A percentile compares a stretch with the other conserved stretches of the same genome.
Conservation (phyloP, 148 eudicot species). For the Rhododendron molle region DNA sequence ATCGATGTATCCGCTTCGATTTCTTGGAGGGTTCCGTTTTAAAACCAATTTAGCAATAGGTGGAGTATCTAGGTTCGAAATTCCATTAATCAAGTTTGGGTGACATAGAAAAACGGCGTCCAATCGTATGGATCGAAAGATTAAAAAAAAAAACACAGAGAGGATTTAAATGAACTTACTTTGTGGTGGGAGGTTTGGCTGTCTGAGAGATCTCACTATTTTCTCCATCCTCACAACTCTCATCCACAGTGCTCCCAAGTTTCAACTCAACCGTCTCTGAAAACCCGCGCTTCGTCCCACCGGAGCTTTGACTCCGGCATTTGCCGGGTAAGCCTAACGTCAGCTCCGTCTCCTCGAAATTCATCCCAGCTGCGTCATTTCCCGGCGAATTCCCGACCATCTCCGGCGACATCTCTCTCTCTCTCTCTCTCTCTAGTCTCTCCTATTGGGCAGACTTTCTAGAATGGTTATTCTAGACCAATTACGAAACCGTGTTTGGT, state of each 20-base stretch:
- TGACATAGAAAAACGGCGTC: no score
- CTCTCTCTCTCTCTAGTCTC: not conserved
- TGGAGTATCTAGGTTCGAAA: no score
- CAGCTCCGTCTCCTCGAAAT: slow-evolving; percentile 29
- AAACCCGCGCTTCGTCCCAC: slow-evolving; percentile 16
- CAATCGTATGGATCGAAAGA: no score
- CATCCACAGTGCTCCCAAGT: not conserved
- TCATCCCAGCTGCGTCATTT: slow-evolving; percentile 6
- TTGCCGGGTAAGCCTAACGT: slow-evolving; percentile 27
- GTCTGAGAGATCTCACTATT: not conserved
- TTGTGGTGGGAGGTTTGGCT: not conserved
- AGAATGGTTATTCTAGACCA: not conserved
- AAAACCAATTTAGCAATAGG: no score
- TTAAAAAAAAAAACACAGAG: no score
- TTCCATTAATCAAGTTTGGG: no score
- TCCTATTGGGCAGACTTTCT: not conserved
- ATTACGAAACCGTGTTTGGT: not conserved
- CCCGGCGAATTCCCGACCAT: slow-evolving; percentile 3
- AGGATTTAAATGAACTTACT: slow-evolving; percentile 4
- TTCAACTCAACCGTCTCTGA: slow-evolving; percentile 15
- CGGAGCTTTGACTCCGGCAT: not conserved
- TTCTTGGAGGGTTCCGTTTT: no score
- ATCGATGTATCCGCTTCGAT: no score
- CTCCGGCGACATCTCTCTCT: slow-evolving; percentile 9
- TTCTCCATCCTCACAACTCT: not conserved